Evolutionary conservation across 495 filamentous ascomycete species (phyloP).

Genomic region (Neurospora sp.): DNA sequence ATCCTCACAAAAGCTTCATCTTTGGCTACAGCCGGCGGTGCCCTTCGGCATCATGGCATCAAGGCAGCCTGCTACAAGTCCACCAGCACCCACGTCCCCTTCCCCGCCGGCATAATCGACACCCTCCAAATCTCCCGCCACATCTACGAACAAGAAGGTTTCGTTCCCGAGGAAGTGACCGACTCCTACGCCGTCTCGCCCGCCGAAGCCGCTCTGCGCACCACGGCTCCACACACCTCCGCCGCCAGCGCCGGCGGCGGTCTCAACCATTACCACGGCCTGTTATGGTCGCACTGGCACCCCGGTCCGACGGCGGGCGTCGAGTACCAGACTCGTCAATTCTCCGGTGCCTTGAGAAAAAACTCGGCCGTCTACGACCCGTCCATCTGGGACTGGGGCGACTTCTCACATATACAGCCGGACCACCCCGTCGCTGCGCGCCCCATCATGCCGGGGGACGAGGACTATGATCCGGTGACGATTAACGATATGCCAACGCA

Average conservation of each 20-base stretch:
- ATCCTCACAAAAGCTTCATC: not conserved
- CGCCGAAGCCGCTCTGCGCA: not conserved
- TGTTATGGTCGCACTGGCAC: not conserved
- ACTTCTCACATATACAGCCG: not conserved
- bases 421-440: not conserved
- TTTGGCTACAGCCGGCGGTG: not conserved
- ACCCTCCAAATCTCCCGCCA: not conserved
- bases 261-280: not conserved
- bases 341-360: not conserved
- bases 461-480: not conserved
- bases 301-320: not conserved
- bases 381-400: not conserved
- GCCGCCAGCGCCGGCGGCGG: not conserved
- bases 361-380: not conserved
- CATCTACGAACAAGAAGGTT: not conserved
- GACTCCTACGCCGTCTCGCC: not conserved
- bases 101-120: not conserved
- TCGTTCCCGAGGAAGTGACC: not conserved
- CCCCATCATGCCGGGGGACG: not conserved
- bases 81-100: not conserved
- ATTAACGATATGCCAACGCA: conserved; percentile 20
- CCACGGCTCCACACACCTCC: not conserved
- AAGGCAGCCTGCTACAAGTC: not conserved
- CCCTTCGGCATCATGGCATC: not conserved
- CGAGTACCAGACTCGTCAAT: not conserved